These are phyloP conservation scores for Aspergillus aculeatus DNA, from an alignment of 2,329 filamentous ascomycete species.

Conservation along the genomic window DNA sequence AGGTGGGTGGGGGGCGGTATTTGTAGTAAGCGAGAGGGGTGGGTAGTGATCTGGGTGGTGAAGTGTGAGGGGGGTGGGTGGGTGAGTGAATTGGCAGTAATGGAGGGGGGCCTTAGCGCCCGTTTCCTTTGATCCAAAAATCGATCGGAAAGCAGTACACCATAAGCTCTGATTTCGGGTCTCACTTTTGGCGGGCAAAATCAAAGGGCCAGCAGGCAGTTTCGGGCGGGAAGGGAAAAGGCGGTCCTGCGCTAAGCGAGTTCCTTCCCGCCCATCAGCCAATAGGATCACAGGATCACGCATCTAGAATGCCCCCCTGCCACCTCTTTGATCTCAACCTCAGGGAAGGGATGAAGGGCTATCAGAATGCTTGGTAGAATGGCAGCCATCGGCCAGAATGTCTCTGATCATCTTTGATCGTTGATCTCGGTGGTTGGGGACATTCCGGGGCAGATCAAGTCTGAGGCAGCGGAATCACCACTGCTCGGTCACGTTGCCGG, in stretches of 20 bases:
- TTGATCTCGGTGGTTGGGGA: conserved; percentile 22
- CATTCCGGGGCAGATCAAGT: conserved; percentile 27
- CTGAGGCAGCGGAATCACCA: conserved; percentile 24
- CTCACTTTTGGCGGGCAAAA: conserved; percentile 28
- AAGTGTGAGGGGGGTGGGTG: conserved; percentile 24
- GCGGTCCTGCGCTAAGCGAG: conserved; percentile 38
- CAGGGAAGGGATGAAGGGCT: conserved; percentile 18
- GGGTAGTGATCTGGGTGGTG: conserved; percentile 35
- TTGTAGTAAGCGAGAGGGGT: conserved; percentile 36
- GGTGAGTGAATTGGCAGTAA: conserved; percentile 33
- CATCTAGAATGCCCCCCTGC: conserved; percentile 28
- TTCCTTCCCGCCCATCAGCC: conserved; percentile 19
- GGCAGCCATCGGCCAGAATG: conserved; percentile 16
- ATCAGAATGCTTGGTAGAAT: conserved; percentile 17
- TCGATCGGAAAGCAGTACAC: conserved; percentile 34
- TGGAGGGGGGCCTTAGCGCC: conserved; percentile 28
- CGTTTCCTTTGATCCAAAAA: conserved; percentile 31
- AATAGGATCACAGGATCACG: conserved; percentile 41
- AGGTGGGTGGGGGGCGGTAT: conserved; percentile 43
- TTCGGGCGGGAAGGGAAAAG: conserved; percentile 7
- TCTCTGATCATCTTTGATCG: conserved; percentile 11
- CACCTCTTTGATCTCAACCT: conserved; percentile 37
- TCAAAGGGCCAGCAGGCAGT: conserved; percentile 17
- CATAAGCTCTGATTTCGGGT: conserved; percentile 33
- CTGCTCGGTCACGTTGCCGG: conserved; percentile 27